Evolutionary conservation across 2,329 filamentous ascomycete genomes (phyloP), one percentile per base, ranked within the genome.

Genomic region (Trichoderma arundinaceum): DNA sequence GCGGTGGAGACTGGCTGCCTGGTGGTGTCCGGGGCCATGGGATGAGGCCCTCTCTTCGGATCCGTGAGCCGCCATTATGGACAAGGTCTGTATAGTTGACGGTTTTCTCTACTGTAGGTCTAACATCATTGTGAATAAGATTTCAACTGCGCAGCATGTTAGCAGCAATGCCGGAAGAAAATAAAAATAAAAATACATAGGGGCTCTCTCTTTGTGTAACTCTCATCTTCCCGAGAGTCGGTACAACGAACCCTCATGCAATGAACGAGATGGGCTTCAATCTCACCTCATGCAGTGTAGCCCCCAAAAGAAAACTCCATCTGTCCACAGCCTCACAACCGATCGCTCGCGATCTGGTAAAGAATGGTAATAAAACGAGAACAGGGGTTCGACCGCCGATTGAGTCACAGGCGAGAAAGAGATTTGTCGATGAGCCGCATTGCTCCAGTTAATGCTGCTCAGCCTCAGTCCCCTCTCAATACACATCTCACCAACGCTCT

Each of bases 1-100:
- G 49, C 13, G 39, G 59, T 63, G 59, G 59, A n/a, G 59, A 38
- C 22, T 44, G 49, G 49, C 49, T 63, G 59, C 49, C 59, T 63
- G 49, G 22, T 28, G 2, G 22, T 28, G 22, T 28, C 22, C 22
- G 22, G 22, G 22, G 22, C 22, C 22, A 28, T 28, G 58, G 22
- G 44, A 17, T 22, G 43, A 49, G n/a, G 59, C 38, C 59, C 49
- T 33, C 35, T 43, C 13, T 52, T 32, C 8, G 17, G n/a, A 32
- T 19, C 43, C 44, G 33, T 41, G 58, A 51, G n/a, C 19, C 41
- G 22, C 22, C 22, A 28, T 28, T 28, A 28, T 28, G 22, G 22
- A 28, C 22, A 28, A 28, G 22, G 22, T 28, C 22, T 28, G 22
- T 28, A 28, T 28, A 28, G 4, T 28, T 28, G 4, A 28, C 22